phyloP scores from a whole-genome alignment of 2,329 filamentous ascomycete genomes.

The Aspergillus sp. region DNA sequence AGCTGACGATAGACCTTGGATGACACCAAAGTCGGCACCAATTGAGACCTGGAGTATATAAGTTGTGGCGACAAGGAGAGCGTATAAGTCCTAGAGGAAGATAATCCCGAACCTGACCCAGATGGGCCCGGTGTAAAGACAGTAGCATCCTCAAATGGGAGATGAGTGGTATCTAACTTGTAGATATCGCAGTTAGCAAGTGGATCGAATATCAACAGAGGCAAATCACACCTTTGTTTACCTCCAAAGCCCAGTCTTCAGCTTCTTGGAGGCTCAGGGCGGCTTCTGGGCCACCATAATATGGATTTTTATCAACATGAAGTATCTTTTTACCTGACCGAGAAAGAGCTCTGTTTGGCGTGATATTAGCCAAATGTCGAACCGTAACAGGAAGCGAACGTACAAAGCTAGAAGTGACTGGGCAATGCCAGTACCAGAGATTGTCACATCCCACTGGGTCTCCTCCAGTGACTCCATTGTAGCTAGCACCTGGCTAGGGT shows the following conservation, averaged over 20 bases:
- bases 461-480: conserved; percentile 73
- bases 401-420: conserved; percentile 79
- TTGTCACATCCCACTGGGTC: conserved; percentile 75
- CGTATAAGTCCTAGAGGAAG: conserved; percentile 71
- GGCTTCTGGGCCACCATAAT: conserved; percentile 84
- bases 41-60: conserved; percentile 76
- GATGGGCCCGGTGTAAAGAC: conserved; percentile 25
- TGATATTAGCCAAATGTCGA: conserved; percentile 49
- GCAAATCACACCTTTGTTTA: conserved; percentile 37
- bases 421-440: conserved; percentile 74
- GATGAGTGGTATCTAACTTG: conserved; percentile 33
- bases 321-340: conserved; percentile 88
- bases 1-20: conserved; percentile 85
- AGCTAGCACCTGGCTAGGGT: conserved; percentile 12
- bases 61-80: conserved; percentile 82
- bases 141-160: conserved; percentile 42
- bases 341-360: conserved; percentile 74
- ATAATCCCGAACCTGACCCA: conserved; percentile 24
- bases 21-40: conserved; percentile 80
- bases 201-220: not conserved
- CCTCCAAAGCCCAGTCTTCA: conserved; percentile 66
- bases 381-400: conserved; percentile 27
- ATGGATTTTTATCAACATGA: conserved; percentile 82
- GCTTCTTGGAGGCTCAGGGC: conserved; percentile 81
- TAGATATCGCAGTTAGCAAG: conserved; percentile 8